Evolutionary conservation across 2,329 filamentous ascomycete genomes (phyloP).

Genomic region (Colletotrichum shisoi): DNA sequence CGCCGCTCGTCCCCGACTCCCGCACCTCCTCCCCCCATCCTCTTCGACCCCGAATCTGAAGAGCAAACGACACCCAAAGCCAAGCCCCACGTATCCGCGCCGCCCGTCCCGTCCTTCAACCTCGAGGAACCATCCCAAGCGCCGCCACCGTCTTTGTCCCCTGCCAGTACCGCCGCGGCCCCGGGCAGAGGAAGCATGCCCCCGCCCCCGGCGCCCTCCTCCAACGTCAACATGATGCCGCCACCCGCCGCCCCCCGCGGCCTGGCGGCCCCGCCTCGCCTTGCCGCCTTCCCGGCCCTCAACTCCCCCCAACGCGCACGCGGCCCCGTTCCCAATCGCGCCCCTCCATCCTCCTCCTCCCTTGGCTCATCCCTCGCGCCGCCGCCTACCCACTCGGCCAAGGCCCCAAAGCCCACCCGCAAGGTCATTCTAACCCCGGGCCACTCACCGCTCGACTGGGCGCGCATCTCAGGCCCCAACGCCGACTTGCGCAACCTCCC

Average conservation of each 20-base stretch:
- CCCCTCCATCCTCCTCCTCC: conserved; percentile 43
- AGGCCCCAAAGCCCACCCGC: conserved; percentile 65
- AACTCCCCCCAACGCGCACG: conserved; percentile 43
- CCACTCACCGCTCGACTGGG: conserved; percentile 96
- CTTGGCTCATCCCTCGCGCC: conserved; percentile 57
- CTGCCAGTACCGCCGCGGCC: conserved; percentile 41
- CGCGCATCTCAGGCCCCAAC: conserved; percentile 71
- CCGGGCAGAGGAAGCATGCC: conserved; percentile 36
- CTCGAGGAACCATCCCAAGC: conserved; percentile 45
- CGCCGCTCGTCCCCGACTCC: conserved; percentile 32
- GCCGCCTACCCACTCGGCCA: conserved; percentile 62
- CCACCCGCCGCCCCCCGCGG: conserved; percentile 44
- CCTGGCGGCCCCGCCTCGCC: conserved; percentile 27
- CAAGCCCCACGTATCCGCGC: conserved; percentile 43
- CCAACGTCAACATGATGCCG: conserved; percentile 44
- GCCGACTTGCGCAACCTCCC: conserved; percentile 73
- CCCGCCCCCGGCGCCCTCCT: conserved; percentile 30
- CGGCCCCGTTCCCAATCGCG: conserved; percentile 49
- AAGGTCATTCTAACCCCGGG: conserved; percentile 87
- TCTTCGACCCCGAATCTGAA: conserved; percentile 46
- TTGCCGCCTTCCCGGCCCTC: conserved; percentile 39
- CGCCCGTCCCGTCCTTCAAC: conserved; percentile 56
- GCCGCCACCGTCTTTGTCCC: conserved; percentile 34
- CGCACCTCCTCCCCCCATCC: background rate
- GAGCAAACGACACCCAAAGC: conserved; percentile 64